Percentiles rank a stretch among this genome's conserved stretches.
These are phyloP conservation scores for Suillus fuscotomentosus DNA, from an alignment of 768 basidiomycete genomes.

Conservation along the genomic window DNA sequence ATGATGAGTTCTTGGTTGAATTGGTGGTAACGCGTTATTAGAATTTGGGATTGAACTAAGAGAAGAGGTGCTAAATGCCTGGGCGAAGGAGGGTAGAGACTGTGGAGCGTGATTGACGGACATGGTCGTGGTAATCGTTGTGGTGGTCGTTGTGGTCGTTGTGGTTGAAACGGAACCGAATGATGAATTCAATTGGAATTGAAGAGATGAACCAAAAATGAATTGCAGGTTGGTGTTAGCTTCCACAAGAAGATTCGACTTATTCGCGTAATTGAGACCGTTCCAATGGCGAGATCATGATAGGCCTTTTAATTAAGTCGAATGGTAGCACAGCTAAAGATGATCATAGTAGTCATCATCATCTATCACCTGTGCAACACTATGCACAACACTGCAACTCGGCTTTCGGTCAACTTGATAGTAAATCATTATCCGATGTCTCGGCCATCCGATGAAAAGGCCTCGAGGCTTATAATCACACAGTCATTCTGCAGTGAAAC, in stretches of 20 bases:
- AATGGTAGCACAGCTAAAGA: background rate
- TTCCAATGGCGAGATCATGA: background rate
- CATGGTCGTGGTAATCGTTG: constrained; percentile 28
- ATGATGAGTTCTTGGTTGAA: constrained; percentile 43
- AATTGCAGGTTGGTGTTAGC: background rate
- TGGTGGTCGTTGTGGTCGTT: background rate
- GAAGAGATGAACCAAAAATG: background rate
- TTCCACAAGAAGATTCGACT: background rate
- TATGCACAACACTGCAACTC: background rate
- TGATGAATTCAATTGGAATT: background rate
- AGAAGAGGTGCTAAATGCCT: constrained; percentile 65
- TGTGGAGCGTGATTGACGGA: constrained; percentile 48
- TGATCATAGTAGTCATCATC: background rate
- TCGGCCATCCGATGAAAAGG: background rate
- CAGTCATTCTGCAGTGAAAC: background rate
- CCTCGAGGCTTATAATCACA: constrained; percentile 7
- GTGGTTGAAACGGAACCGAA: constrained; percentile 3
- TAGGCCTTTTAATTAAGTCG: background rate
- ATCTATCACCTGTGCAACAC: background rate
- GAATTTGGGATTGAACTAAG: constrained; percentile 47
- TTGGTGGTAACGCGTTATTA: constrained; percentile 66
- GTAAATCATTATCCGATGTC: constrained; percentile 1
- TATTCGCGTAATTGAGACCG: background rate
- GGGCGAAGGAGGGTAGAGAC: constrained; percentile 77
- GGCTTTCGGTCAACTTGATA: background rate